phyloP scores from a whole-genome alignment of 495 filamentous ascomycete genomes.

The Gamarada debralockiae region DNA sequence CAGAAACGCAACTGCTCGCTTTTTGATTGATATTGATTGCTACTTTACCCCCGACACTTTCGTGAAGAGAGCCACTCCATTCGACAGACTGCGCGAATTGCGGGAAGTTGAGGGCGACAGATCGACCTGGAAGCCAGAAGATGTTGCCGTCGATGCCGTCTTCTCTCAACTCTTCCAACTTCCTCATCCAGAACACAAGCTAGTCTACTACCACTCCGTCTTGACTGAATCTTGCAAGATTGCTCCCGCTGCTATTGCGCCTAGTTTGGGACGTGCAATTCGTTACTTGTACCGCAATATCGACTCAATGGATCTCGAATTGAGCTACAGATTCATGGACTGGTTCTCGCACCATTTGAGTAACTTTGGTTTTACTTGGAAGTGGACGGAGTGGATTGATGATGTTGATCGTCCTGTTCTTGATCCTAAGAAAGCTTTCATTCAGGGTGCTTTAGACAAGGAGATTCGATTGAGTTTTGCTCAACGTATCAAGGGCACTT shows the following conservation, averaged over 20 bases:
- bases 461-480: conserved; percentile 96
- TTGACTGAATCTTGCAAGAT: conserved; percentile 95
- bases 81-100: conserved; percentile 83
- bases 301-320: conserved; percentile 80
- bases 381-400: conserved; percentile 97
- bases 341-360: conserved; percentile 98
- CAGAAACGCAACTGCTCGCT: conserved; percentile 78
- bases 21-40: conserved; percentile 89
- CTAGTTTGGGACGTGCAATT: conserved; percentile 89
- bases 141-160: conserved; percentile 93
- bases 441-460: conserved; percentile 86
- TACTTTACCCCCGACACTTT: conserved; percentile 88
- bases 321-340: conserved; percentile 84
- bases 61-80: conserved; percentile 86
- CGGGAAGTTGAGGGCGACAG: conserved; percentile 67
- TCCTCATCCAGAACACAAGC: conserved; percentile 83
- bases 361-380: conserved; percentile 99
- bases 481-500: conserved; percentile 88
- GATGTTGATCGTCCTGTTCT: conserved; percentile 73
- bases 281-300: conserved; percentile 80
- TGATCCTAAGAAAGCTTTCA: conserved; percentile 90
- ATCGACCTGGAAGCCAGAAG: conserved; percentile 95
- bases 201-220: conserved; percentile 94
- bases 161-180: conserved; percentile 92
- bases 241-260: conserved; percentile 92